Percentiles rank a stretch among this genome's conserved stretches.
Evolutionary conservation across 2,329 filamentous ascomycete species (phyloP).

Genomic region (Fusarium bactridioides): DNA sequence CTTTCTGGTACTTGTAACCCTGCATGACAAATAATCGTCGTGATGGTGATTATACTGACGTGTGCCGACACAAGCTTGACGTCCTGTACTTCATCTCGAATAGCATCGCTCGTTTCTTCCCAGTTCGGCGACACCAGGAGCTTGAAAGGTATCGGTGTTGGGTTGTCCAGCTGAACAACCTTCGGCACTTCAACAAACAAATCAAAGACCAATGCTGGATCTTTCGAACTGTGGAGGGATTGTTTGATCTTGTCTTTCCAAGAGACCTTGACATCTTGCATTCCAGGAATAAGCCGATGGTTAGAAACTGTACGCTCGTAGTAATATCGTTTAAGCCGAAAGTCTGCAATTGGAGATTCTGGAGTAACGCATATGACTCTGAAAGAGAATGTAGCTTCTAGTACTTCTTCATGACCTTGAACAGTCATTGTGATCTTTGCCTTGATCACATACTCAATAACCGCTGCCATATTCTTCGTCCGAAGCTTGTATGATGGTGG

Average conservation of each 20-base stretch:
- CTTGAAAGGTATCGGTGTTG: constrained; percentile 30
- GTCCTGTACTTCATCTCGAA: constrained; percentile 19
- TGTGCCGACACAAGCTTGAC: constrained; percentile 21
- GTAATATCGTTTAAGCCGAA: neutral
- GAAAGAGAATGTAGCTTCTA: constrained; percentile 37
- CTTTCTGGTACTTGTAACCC: neutral
- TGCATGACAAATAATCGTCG: neutral
- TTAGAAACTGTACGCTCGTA: constrained; percentile 5
- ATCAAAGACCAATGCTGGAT: constrained; percentile 43
- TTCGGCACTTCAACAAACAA: constrained; percentile 41
- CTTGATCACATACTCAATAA: constrained; percentile 47
- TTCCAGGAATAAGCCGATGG: constrained; percentile 44
- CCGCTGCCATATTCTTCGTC: neutral
- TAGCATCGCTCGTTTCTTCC: constrained; percentile 8
- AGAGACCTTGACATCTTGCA: constrained; percentile 39
- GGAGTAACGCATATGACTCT: constrained; percentile 9
- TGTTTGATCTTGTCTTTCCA: constrained; percentile 46
- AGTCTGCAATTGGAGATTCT: constrained; percentile 29
- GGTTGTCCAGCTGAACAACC: constrained; percentile 43
- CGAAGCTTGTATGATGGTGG: constrained; percentile 4
- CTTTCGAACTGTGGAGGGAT: constrained; percentile 45
- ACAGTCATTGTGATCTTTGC: constrained; percentile 36
- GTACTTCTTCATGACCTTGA: neutral
- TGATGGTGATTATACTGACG: neutral
- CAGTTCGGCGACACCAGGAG: constrained; percentile 23